Base-by-base conservation (phyloP, 1,139 yeast genomes). In the Nematodospora anomalae region DNA sequence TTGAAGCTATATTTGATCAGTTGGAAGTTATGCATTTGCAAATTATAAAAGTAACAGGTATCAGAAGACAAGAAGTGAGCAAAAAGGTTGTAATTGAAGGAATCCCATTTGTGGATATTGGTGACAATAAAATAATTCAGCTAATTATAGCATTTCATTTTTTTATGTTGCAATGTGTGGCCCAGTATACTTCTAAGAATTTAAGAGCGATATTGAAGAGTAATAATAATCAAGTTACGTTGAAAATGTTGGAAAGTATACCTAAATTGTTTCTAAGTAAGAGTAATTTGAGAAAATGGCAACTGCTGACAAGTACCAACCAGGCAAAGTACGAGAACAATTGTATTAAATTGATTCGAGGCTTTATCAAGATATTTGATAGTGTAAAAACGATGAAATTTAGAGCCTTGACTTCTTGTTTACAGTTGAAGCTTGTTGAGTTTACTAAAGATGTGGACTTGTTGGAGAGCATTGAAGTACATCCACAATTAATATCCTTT, bases 91-190 rank as follows among this genome's bases (percentile, higher is more conserved):
- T 33, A 10, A 16, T 41, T 21, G 8, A 30, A n/a, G 51, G 49
- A 4, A 31, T 49, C 2, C 41, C 49, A 2, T 37, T 23, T 24
- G 27, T 27, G 6, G 26, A 37, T 9, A 16, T 21, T 25, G 30
- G 31, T 16, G 41, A 45, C 12, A 36, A 36, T 15, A 50, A 50
- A 16, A 22, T 53, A 5, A 37, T 44, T 1, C 63, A 56, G 35
- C 39, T 57, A 13, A 46, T 61, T 5, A 47, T 60, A 23, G 64
- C 71, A 8, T 62, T 50, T 41, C 64, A 64, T 43, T 63, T 65
- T 41, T 46, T 66, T 28, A 36, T 50, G 6, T 41, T 64, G 8
- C 72, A 66, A 44, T 51, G 59, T 28, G 23, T 57, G n/a, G 44
- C 64, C 8, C 69, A 64, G 38, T 45, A 49, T 26, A 33, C 56